Evolutionary conservation across 495 filamentous ascomycete species (phyloP), one percentile per base, ranked within the genome.

Genomic region (Penicillium antarcticum): DNA sequence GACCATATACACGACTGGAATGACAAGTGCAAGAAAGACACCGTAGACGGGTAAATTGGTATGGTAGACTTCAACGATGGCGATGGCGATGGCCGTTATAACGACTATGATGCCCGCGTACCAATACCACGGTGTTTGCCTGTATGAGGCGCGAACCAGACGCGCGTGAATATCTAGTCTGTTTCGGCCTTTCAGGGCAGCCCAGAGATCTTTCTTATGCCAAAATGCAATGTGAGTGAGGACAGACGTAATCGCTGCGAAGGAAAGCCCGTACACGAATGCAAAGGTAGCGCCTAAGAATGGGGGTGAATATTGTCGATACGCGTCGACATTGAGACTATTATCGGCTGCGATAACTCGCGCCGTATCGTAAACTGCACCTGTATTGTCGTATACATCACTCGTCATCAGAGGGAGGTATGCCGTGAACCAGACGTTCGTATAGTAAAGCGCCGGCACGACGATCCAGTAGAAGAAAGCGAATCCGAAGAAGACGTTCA

Each of bases 11-110:
- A 89, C 59, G 6, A 80, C 79, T 41, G 87, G 87, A 38, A 92
- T 90, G 32, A 75, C 76, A 9, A 94, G 72, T 2, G 87, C 87
- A 5, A 94, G 74, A 5, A 94, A 75, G 6, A 94, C 70, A 4
- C 89, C 89, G 57, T 91, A 92, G 77, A 89, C 90, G 0, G 89
- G 89, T 3, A 92, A 77, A 62, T 91, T 81, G 36, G 91, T 80
- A 0, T 87, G 84, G 62, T 91, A 92, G 57, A 70, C 73, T 43
- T 91, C 88, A 3, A 92, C 87, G n/a, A 92, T 80, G 48, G 90
- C 91, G 16, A 94, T 89, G 2, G 87, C 81, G 40, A 91, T 82
- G 5, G 82, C 85, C 12, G 80, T 81, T 82, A 92, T 94, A 21
- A 79, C 74, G 2, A 87, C 63, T 52, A 88, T 91, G 1, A 87